A percentile compares a stretch with the other conserved stretches of the same genome.
phyloP scores from a whole-genome alignment of 495 filamentous ascomycete genomes.

The Podospora pseudoanserina region DNA sequence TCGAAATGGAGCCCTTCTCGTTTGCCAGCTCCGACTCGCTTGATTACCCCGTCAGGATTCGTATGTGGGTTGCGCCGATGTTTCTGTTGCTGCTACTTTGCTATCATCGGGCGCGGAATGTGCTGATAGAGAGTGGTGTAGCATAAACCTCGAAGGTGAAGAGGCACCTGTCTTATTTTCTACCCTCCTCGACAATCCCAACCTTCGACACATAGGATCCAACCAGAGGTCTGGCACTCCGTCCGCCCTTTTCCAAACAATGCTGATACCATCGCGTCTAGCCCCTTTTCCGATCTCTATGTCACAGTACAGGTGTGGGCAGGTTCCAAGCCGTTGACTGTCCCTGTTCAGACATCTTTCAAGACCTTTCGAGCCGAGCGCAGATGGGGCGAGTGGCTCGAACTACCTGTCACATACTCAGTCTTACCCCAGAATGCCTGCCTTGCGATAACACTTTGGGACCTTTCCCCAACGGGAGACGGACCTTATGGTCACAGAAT shows the following conservation, averaged over 20 bases:
- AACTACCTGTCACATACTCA: conserved; percentile 76
- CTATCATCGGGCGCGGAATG: too few relatives aligned
- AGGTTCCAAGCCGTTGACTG: conserved; percentile 89
- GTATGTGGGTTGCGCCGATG: conserved; percentile 48
- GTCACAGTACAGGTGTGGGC: conserved; percentile 92
- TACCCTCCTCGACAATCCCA: conserved; percentile 67
- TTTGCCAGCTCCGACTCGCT: conserved; percentile 84
- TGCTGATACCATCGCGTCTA: conserved; percentile 36
- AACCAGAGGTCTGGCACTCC: conserved; percentile 39
- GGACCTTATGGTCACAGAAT: conserved; percentile 67
- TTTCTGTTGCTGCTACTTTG: neutral
- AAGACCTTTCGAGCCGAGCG: conserved; percentile 77
- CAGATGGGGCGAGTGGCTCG: conserved; percentile 95
- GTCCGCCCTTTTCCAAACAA: conserved; percentile 30
- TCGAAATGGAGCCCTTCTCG: conserved; percentile 83
- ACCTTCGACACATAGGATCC: conserved; percentile 81
- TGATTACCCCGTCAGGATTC: conserved; percentile 73
- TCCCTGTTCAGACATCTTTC: conserved; percentile 88
- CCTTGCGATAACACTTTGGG: conserved; percentile 93
- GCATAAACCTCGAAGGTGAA: conserved; percentile 79
- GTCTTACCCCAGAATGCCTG: conserved; percentile 73
- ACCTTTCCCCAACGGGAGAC: conserved; percentile 72
- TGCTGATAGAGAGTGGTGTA: conserved; percentile 8
- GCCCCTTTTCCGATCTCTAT: conserved; percentile 78
- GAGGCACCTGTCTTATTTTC: conserved; percentile 76